These are phyloP conservation scores for Incumbomyces lentus DNA, from an alignment of 2,329 filamentous ascomycete species.

Conservation along the genomic window DNA sequence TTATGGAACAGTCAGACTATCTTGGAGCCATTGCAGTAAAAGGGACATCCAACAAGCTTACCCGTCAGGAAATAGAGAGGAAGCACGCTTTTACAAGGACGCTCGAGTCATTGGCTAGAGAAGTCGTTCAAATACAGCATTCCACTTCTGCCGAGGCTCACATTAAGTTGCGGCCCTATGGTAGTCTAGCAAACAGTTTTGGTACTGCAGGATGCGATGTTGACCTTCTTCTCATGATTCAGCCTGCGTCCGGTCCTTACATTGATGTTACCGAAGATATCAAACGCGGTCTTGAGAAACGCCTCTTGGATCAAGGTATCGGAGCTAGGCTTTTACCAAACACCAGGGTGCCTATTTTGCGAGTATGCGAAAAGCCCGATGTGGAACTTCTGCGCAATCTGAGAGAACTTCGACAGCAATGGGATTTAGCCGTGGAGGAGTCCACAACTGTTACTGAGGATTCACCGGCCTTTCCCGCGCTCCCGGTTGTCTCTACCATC, in stretches of 20 bases:
- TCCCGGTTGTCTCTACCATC: background rate
- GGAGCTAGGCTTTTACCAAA: constrained; percentile 67
- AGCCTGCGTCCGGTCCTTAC: constrained; percentile 25
- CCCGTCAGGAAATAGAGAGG: constrained; percentile 47
- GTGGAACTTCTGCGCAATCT: constrained; percentile 51
- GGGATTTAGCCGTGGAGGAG: constrained; percentile 9
- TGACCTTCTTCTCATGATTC: constrained; percentile 70
- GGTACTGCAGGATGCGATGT: constrained; percentile 82
- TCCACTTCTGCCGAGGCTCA: constrained; percentile 31
- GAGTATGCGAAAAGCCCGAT: constrained; percentile 65
- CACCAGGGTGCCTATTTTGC: constrained; percentile 78
- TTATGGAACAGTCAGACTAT: constrained; percentile 19
- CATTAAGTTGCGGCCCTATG: constrained; percentile 67
- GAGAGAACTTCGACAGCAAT: constrained; percentile 44
- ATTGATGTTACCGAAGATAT: constrained; percentile 45
- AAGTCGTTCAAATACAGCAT: constrained; percentile 38
- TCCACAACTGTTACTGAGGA: constrained; percentile 2
- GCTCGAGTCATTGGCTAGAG: constrained; percentile 55
- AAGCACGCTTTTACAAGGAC: constrained; percentile 60
- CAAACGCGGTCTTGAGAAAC: constrained; percentile 65
- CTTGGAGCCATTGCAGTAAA: constrained; percentile 12
- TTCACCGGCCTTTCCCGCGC: background rate
- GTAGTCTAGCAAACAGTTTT: constrained; percentile 74
- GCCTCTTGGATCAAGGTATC: constrained; percentile 59
- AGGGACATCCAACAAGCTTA: constrained; percentile 13